phyloP scores from a whole-genome alignment of 495 filamentous ascomycete species.

The Penicillium turbatum region DNA sequence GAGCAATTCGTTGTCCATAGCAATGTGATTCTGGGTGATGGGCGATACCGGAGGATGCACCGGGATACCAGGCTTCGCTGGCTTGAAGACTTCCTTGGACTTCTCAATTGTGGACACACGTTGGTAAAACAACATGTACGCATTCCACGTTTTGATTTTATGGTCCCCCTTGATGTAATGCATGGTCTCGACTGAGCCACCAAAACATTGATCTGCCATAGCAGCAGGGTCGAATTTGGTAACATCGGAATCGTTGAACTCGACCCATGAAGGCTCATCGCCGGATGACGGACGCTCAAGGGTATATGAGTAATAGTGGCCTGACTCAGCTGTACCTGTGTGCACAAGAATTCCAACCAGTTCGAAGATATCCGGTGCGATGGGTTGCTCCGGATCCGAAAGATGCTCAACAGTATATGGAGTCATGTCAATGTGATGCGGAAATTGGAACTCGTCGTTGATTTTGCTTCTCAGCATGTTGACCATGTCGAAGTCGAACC shows the following conservation, averaged over 20 bases:
- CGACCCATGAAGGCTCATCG: slow-evolving; percentile 63
- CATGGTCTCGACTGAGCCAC: slow-evolving; percentile 57
- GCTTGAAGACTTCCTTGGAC: slow-evolving; percentile 26
- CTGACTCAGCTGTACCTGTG: slow-evolving; percentile 86
- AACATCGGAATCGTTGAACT: slow-evolving; percentile 89
- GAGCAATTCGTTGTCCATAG: slow-evolving; percentile 65
- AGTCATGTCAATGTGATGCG: slow-evolving; percentile 77
- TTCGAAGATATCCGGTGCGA: slow-evolving; percentile 72
- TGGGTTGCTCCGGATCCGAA: slow-evolving; percentile 54
- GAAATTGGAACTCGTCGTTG: slow-evolving; percentile 92
- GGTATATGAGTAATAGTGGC: slow-evolving; percentile 96
- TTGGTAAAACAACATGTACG: slow-evolving; percentile 98
- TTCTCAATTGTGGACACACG: slow-evolving; percentile 61
- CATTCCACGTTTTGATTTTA: slow-evolving; percentile 71
- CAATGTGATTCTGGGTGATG: slow-evolving; percentile 57
- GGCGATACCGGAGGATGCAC: slow-evolving; percentile 54
- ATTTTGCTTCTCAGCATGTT: slow-evolving; percentile 85
- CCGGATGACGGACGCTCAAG: slow-evolving; percentile 65
- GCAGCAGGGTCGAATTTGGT: slow-evolving; percentile 65
- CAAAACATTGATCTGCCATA: slow-evolving; percentile 76
- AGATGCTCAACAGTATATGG: slow-evolving; percentile 85
- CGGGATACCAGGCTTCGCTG: slow-evolving; percentile 37
- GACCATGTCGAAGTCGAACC: slow-evolving; percentile 92
- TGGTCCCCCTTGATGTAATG: slow-evolving; percentile 41
- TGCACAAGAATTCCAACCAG: slow-evolving; percentile 91